A percentile compares a stretch with the other conserved stretches of the same genome.
Evolutionary conservation across 2,329 filamentous ascomycete genomes (phyloP).

Genomic region (Monilinia vaccinii-corymbosi): DNA sequence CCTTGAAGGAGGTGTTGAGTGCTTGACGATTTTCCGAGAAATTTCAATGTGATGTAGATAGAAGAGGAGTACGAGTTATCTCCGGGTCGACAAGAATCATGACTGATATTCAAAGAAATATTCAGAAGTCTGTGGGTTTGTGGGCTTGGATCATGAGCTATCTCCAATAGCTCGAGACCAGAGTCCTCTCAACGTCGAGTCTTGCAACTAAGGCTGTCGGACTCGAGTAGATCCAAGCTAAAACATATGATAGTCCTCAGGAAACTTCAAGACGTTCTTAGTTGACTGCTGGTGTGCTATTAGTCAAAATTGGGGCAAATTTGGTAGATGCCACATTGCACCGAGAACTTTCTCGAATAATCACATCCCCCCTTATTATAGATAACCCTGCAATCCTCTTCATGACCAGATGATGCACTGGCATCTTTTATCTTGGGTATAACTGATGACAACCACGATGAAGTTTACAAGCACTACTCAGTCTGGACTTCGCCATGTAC

Average conservation of each 20-base stretch:
- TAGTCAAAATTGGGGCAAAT: too few relatives aligned
- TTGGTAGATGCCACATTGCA: not conserved
- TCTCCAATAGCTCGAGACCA: not conserved
- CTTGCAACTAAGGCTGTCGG: not conserved
- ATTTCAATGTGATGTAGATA: too few relatives aligned
- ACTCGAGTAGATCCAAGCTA: not conserved
- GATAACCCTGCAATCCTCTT: not conserved
- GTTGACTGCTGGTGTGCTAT: too few relatives aligned
- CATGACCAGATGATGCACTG: not conserved
- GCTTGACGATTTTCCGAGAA: too few relatives aligned
- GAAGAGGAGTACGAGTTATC: too few relatives aligned
- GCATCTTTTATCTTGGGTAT: not conserved
- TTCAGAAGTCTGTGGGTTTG: not conserved
- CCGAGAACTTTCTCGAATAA: not conserved
- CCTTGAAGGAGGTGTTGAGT: too few relatives aligned
- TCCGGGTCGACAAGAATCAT: too few relatives aligned
- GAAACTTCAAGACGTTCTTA: too few relatives aligned
- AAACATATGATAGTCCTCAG: too few relatives aligned
- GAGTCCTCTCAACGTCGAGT: not conserved
- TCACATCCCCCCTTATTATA: not conserved
- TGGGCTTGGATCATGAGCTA: not conserved
- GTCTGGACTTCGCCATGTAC: too few relatives aligned
- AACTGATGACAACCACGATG: not conserved
- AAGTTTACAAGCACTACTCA: not conserved
- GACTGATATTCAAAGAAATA: not conserved